Percentiles rank a stretch among this genome's conserved stretches.
These are phyloP conservation scores for Pythium brachiatum DNA, from an alignment of 352 stramenopile species.

Conservation along the genomic window DNA sequence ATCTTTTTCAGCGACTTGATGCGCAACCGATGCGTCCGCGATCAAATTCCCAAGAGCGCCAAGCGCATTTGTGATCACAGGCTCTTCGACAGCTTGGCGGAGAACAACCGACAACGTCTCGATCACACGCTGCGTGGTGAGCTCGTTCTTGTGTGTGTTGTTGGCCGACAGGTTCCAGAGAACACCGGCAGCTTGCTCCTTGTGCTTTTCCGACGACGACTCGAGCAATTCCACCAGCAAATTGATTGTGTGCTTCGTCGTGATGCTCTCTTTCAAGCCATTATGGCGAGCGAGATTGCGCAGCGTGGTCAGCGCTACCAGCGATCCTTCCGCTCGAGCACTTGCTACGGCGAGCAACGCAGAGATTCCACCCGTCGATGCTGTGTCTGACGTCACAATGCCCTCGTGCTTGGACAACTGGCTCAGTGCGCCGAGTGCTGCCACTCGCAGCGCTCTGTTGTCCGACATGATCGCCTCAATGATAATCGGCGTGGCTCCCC, in stretches of 20 bases:
- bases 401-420: not conserved
- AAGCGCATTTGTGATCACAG: not conserved
- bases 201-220: not conserved
- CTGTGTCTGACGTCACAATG: not conserved
- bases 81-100: not conserved
- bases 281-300: not conserved
- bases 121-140: not conserved
- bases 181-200: constrained; percentile 2
- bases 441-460: not conserved
- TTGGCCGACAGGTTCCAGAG: constrained; percentile 3
- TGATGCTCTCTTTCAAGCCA: not conserved
- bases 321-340: not conserved
- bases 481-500: not conserved
- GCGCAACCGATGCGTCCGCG: not conserved
- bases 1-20: not conserved
- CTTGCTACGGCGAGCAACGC: not conserved
- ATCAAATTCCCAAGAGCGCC: not conserved
- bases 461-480: not conserved
- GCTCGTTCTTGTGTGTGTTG: constrained; percentile 1
- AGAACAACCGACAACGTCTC: not conserved
- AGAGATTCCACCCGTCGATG: not conserved
- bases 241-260: not conserved
- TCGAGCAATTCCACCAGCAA: not conserved
- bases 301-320: not conserved
- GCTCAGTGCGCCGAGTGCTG: not conserved